Conservation (phyloP, 2,329 filamentous ascomycete species). For the Pseudogymnoascus destructans region DNA sequence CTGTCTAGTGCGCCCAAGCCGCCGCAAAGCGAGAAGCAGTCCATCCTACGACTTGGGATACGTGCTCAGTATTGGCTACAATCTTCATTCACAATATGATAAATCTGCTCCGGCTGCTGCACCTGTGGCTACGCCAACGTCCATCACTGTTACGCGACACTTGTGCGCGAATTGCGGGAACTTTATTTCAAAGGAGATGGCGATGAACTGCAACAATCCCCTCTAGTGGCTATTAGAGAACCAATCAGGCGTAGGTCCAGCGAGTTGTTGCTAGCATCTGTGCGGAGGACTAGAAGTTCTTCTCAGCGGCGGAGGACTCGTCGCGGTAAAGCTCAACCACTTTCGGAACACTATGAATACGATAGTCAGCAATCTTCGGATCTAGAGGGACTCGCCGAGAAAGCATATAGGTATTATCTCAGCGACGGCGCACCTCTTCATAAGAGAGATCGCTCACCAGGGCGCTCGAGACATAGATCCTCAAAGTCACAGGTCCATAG, state of each 20-base stretch:
- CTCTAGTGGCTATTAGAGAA: background rate
- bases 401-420: background rate
- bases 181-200: background rate
- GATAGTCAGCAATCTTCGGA: background rate
- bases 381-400: background rate
- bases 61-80: background rate
- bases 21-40: background rate
- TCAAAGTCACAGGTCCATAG: background rate
- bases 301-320: background rate
- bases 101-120: background rate
- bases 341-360: background rate
- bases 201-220: background rate
- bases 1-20: background rate
- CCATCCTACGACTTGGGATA: background rate
- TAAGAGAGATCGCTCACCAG: background rate
- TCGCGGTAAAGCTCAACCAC: background rate
- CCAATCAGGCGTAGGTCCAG: background rate
- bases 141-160: background rate
- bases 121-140: background rate
- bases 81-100: conserved; percentile 6
- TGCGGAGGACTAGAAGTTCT: conserved; percentile 1
- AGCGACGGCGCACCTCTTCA: background rate
- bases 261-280: background rate
- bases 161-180: conserved; percentile 7
- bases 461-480: background rate